Evolutionary conservation across 1,284 basidiomycete genomes (phyloP), one percentile per base, ranked within the genome.

Genomic region (Tilletia indica): DNA sequence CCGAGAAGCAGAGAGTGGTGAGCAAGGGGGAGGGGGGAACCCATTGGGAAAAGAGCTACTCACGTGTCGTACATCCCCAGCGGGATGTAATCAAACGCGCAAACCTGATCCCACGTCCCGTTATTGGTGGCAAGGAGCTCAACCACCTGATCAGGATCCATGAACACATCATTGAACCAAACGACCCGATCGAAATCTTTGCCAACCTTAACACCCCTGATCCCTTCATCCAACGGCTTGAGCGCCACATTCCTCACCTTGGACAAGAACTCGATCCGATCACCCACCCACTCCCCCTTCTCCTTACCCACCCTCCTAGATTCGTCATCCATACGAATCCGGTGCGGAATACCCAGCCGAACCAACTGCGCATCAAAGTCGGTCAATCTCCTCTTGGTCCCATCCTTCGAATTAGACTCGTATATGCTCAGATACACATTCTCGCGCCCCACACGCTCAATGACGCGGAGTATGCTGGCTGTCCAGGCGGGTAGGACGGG

Each of bases 391-490:
- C 80, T 74, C 8, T 86, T 85, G 1, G 87, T 87, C 1, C 74
- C 74, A 76, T 89, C 89, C 45, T 72, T 64, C 45, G 87, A 88
- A 76, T 88, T 85, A 68, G 87, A 88, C 79, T 89, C 89, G 76
- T 89, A 86, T 69, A 89, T 84, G n/a, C 88, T 89, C 4, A 89
- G 85, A 74, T 86, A 89, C 19, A 87, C 87, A 67, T 89, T 88
- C 63, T 86, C 84, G 2, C 82, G 74, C 9, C 89, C 89, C 47
- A 89, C 85, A 0, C 70, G 70, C 11, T 74, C 36, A 63, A 77
- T 73, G 63, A 79, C 68, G 39, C 34, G 36, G 42, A 76, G 68
- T 67, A 82, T 71, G 2, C 76, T 73, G 0, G 72, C 42, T 0
- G 72, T 67, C 72, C 76, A 82, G 14, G 68, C 48, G 4, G 80